Evolutionary conservation across 345 rosid genomes (phyloP), one percentile per base, ranked within the genome.

Genomic region (Salix dunnii): DNA sequence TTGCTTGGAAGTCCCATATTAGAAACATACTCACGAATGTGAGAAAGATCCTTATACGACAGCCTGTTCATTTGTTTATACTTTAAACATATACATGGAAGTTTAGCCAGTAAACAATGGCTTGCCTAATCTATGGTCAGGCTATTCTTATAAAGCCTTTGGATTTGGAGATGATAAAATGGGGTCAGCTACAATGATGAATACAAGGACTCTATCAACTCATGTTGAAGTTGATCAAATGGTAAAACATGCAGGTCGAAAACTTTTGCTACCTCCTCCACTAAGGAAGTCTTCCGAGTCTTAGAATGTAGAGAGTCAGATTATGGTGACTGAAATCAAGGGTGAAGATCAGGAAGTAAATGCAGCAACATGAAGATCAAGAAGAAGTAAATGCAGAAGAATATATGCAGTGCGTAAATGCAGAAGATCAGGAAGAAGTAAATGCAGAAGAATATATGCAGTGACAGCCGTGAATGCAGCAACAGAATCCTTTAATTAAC

Each of bases 161-260:
- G 98, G 96, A 71, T 95, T 93, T 87, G 89, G 88, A 76, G 91
- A 87, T 74, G 99, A 96, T 82, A 78, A 89, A 25, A 81, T 93
- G 87, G 88, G 93, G 72, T 90, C 98, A 49, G 90, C 92, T 9
- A 91, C 97, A 2, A 95, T 93, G 98, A 90, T 93, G 91, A 88
- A 90, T 80, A 72, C 93, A 11, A 90, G 84, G 84, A 82, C 75
- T 21, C 77, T 46, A 60, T 79, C 94, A 1, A 60, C 70, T 73
- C 55, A 7, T 46, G 53, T 48, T 51, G 80, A 72, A 63, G 84
- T 75, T 16, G 77, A 81, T 23, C 75, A 79, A 62, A 63, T 46
- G 78, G 82, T 81, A 61, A 82, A 33, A 69, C 70, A 12, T 27
- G 87, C 81, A 6, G 85, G 84, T 64, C 77, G 65, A 61, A 88